Evolutionary conservation across 768 basidiomycete species (phyloP), one percentile per base, ranked within the genome.

Genomic region (Lactarius indigo): DNA sequence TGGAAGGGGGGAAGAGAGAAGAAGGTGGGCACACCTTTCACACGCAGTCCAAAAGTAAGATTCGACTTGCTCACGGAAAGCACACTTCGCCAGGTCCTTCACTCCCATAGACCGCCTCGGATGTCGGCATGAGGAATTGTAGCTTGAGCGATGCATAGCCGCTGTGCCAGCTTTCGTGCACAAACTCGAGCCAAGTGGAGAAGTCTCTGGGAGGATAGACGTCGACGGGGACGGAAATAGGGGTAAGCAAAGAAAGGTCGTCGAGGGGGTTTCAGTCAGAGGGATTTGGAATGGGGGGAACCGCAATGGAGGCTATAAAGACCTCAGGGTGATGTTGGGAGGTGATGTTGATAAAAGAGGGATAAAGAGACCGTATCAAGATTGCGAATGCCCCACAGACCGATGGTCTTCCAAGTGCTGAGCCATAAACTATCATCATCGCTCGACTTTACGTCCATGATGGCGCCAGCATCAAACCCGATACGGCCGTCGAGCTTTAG

Each of bases 401-500:
- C 90, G 20, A 91, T 64, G 2, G 82, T 78, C 75, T 88, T 91
- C 87, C 87, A 89, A 35, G 85, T 65, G 56, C 75, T 75, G n/a
- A 72, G 68, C 56, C 86, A 65, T 7, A 85, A 42, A 33, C 78
- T 78, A 63, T 89, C 81, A 9, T 79, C 76, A 9, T 76, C 70
- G 31, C 78, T 76, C 10, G 77, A 76, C 62, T 84, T 84, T 17
- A 89, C 81, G 1, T 84, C 87, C 15, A 89, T 76, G 23, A 85
- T 77, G 10, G 79, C 74, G 2, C 87, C 89, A 8, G 87, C 89
- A 73, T 92, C 85, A n/a, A 92, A 67, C 0, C 90, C 90, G 17
- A 89, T 72, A 57, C 81, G 78, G 5, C 81, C 87, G n/a, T 83
- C 76, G 6, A 91, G 77, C 50, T 77, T 78, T 35, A 92, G 66